Conservation (phyloP, 768 basidiomycete species). For the Royoungia palumana region DNA sequence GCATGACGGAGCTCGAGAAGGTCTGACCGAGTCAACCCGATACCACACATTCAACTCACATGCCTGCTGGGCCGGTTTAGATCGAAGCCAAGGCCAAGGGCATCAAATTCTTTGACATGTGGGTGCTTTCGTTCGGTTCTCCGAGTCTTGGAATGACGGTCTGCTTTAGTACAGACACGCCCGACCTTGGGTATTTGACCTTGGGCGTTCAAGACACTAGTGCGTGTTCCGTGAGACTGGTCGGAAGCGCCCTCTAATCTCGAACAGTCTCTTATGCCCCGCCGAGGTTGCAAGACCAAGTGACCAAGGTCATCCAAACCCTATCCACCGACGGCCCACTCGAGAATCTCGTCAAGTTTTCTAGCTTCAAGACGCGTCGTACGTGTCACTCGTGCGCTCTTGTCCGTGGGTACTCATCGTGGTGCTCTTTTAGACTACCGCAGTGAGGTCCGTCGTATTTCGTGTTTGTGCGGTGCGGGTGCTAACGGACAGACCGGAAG, state of each 20-base stretch:
- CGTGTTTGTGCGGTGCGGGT: background rate
- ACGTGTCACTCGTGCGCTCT: conserved; percentile 25
- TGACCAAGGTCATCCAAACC: conserved; percentile 58
- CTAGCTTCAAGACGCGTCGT: conserved; percentile 75
- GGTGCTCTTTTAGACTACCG: conserved; percentile 55
- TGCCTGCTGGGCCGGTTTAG: conserved; percentile 33
- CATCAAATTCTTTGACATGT: conserved; percentile 87
- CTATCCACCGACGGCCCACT: conserved; percentile 64
- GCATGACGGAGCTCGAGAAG: conserved; percentile 92
- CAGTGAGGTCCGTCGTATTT: conserved; percentile 53
- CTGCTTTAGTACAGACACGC: conserved; percentile 68
- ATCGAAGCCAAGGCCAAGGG: conserved; percentile 76
- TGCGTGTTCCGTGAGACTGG: conserved; percentile 24
- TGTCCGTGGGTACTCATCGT: conserved; percentile 2
- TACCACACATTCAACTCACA: background rate
- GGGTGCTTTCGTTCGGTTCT: conserved; percentile 21
- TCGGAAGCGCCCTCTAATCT: background rate
- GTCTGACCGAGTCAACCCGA: conserved; percentile 30
- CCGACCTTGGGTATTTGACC: conserved; percentile 46
- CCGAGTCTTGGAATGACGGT: conserved; percentile 1
- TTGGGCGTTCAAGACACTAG: conserved; percentile 37
- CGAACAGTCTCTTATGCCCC: conserved; percentile 50
- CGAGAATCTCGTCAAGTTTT: conserved; percentile 62
- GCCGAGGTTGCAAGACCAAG: conserved; percentile 58
- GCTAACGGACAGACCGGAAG: conserved; percentile 35